These are phyloP conservation scores for Alloteropsis semialata DNA, from an alignment of 176 grass and related monocot genomes.

Conservation along the genomic window DNA sequence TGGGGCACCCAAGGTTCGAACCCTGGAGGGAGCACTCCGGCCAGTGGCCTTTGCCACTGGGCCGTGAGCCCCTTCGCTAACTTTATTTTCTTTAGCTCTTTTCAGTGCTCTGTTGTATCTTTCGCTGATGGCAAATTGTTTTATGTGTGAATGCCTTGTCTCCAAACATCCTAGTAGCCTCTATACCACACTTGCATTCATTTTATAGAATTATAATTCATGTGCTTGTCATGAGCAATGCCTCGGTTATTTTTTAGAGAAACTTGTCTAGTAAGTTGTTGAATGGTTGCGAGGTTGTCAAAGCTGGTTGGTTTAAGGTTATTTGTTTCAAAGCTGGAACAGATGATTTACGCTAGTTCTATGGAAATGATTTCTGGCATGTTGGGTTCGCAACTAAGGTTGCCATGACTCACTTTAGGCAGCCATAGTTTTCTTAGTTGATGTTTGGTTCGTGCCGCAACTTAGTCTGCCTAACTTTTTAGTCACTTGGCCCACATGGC, in stretches of 20 bases:
- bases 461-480: too few species aligned
- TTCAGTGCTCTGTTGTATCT: neutral
- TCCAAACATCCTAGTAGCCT: neutral
- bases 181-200: neutral
- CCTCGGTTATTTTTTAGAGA: neutral
- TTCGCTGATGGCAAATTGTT: neutral
- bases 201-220: slow-evolving; percentile 2
- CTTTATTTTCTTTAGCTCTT: neutral
- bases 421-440: too few species aligned
- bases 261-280: neutral
- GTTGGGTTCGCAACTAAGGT: too few species aligned
- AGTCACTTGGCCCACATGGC: too few species aligned
- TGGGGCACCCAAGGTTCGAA: too few species aligned
- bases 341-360: neutral
- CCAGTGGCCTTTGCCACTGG: too few species aligned
- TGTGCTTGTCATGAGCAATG: neutral
- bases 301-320: neutral
- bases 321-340: neutral
- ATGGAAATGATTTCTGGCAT: neutral
- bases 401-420: too few species aligned
- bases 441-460: too few species aligned
- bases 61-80: too few species aligned
- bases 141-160: neutral
- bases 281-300: neutral
- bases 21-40: too few species aligned